phyloP scores from a whole-genome alignment of 257 asterid species.

The Dorcoceras hygrometricum region DNA sequence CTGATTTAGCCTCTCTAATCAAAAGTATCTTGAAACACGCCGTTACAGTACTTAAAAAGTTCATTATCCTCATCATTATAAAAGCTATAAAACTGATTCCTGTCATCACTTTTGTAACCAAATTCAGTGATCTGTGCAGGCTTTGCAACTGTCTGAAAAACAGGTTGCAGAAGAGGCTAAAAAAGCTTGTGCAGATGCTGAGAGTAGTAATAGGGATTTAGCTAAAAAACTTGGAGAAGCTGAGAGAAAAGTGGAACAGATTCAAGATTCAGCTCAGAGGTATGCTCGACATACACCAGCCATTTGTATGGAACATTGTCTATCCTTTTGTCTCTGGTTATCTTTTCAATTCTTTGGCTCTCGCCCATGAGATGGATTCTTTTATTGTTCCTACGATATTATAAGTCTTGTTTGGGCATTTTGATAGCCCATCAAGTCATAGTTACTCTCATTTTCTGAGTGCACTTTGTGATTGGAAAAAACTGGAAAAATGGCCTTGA shows the following conservation, averaged over 20 bases:
- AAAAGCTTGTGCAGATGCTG: conserved; percentile 59
- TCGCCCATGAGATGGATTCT: neutral
- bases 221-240: conserved; percentile 65
- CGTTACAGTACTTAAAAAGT: neutral
- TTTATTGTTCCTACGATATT: neutral
- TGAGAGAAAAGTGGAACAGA: conserved; percentile 68
- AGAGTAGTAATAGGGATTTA: conserved; percentile 55
- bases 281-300: conserved; percentile 25
- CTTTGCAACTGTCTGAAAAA: conserved; percentile 65
- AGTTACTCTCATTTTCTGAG: neutral
- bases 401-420: neutral
- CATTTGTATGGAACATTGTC: neutral
- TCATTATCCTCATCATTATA: conserved; percentile 12
- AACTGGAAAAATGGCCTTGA: neutral
- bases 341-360: neutral
- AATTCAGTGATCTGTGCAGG: conserved; percentile 44
- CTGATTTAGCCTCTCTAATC: neutral
- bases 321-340: neutral
- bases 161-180: conserved; percentile 65
- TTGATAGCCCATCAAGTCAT: neutral
- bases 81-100: conserved; percentile 11
- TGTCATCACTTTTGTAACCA: conserved; percentile 16
- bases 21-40: neutral
- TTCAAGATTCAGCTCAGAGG: conserved; percentile 90
- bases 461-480: neutral